phyloP scores from a whole-genome alignment of 345 rosid genomes.

The Brassica carinata region DNA sequence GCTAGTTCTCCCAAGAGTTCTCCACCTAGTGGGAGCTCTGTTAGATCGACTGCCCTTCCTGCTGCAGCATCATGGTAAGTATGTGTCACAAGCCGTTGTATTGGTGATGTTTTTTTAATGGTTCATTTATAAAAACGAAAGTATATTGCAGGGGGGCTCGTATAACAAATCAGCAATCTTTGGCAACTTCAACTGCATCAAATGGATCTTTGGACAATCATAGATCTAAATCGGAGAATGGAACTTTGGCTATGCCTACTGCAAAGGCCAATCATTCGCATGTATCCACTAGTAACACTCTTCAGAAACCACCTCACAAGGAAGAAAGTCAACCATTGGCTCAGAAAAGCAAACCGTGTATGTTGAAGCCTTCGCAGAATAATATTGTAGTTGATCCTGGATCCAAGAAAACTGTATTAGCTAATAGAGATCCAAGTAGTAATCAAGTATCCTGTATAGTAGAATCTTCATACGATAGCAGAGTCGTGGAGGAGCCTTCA shows the following conservation, averaged over 20 bases:
- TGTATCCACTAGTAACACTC: slow-evolving; percentile 19
- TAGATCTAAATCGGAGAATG: slow-evolving; percentile 43
- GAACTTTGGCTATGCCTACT: slow-evolving; percentile 43
- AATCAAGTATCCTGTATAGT: slow-evolving; percentile 31
- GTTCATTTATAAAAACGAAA: neutral
- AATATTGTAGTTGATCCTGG: slow-evolving; percentile 18
- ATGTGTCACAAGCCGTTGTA: neutral
- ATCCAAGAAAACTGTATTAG: slow-evolving; percentile 34
- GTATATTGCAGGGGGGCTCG: slow-evolving; percentile 57
- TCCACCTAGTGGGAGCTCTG: slow-evolving; percentile 63
- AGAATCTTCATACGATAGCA: slow-evolving; percentile 34
- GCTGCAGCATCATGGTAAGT: slow-evolving; percentile 87
- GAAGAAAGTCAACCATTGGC: slow-evolving; percentile 30
- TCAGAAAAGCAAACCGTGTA: slow-evolving; percentile 15
- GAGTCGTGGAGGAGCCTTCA: slow-evolving; percentile 26
- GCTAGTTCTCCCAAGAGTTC: slow-evolving; percentile 48
- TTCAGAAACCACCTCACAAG: slow-evolving; percentile 39
- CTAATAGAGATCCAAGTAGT: slow-evolving; percentile 23
- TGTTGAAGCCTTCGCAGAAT: slow-evolving; percentile 25
- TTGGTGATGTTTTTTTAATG: neutral
- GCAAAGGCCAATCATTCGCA: slow-evolving; percentile 34
- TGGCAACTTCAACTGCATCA: slow-evolving; percentile 41
- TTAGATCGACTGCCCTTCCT: slow-evolving; percentile 69
- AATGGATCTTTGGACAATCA: slow-evolving; percentile 56
- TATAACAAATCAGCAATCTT: slow-evolving; percentile 46